Base-by-base conservation (phyloP, 2,329 filamentous ascomycete genomes). In the Pseudogymnoascus pannorum region DNA sequence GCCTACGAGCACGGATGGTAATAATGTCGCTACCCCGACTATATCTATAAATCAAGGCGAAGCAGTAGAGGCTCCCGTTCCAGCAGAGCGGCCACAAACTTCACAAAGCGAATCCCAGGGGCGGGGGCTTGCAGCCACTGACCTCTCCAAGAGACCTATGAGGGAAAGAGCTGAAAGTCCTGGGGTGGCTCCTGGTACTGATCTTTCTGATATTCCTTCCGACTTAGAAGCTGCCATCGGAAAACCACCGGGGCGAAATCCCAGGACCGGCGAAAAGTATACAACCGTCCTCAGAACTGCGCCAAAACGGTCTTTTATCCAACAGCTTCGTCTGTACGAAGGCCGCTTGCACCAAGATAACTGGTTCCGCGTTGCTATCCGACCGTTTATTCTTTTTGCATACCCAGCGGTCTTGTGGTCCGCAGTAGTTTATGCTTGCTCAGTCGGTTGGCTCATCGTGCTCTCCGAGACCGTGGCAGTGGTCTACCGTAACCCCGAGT, bases 331-430 rank as follows among this genome's bases (percentile, higher is more conserved):
- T 62, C 82, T 88, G 0, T 96, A 83, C 77, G 87, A 91, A 67
- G 92, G 93, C 1, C 85, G 91, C 11, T 82, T 97, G 9, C 83
- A 84, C 58, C 79, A 85, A 12, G 91, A 96, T 69, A 87, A 79
- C 8, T 97, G 92, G 92, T 73, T 87, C 71, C 87, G 86, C 63
- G 91, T 91, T 16, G 87, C 88, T 61, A 44, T 88, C 4, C 83
- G 93, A 1, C 94, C 93, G 0, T 91, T 97, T 64, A 85, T 97
- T 54, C 81, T 97, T 1, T 96, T 87, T 68, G 84, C 87, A 1
- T 97, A 97, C 70, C 94, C 94, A 0, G 84, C 89, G 0, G 89
- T 97, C 1, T 81, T 97, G 7, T 97, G 92, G 93, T 93, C 90
- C 5, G 79, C 91, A 0, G 79, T 89, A 0, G 85, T 96, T 3